Evolutionary conservation across 2,329 filamentous ascomycete species (phyloP).

Genomic region (Bertia moriformis): DNA sequence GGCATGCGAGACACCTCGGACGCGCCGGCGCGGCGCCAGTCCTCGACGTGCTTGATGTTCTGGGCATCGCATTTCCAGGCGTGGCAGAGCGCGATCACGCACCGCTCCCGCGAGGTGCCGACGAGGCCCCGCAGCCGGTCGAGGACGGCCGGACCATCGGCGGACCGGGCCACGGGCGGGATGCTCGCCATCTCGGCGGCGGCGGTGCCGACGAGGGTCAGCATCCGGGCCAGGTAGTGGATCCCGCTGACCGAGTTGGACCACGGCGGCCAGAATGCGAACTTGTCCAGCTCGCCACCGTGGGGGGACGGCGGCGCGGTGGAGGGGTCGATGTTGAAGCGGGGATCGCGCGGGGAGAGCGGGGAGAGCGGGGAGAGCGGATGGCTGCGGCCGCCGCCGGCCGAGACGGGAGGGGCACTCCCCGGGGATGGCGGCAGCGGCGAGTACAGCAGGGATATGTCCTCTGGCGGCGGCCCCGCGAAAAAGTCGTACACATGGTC

Average conservation of each 20-base stretch:
- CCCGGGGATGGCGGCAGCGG: too few species aligned
- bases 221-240: conserved; percentile 71
- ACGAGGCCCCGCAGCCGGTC: conserved; percentile 68
- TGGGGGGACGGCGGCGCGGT: conserved; percentile 67
- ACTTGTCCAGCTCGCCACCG: conserved; percentile 81
- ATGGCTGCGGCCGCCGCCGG: conserved; percentile 29
- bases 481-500: conserved; percentile 74
- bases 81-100: conserved; percentile 69
- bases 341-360: conserved; percentile 48
- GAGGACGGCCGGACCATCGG: conserved; percentile 37
- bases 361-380: conserved; percentile 27
- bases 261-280: conserved; percentile 90
- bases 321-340: conserved; percentile 67
- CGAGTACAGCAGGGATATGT: conserved; percentile 76
- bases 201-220: conserved; percentile 71
- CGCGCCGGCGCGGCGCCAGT: conserved; percentile 79
- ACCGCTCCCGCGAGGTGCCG: conserved; percentile 67
- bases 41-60: conserved; percentile 80
- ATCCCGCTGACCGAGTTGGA: conserved; percentile 87
- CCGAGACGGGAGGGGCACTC: conserved; percentile 55
- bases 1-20: conserved; percentile 88
- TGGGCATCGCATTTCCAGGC: conserved; percentile 91
- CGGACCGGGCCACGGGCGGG: conserved; percentile 43
- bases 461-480: conserved; percentile 73
- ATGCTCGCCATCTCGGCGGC: conserved; percentile 74